Conservation (phyloP, 192 early-diverging fungal genomes). For the Neocallimastix lanati region DNA sequence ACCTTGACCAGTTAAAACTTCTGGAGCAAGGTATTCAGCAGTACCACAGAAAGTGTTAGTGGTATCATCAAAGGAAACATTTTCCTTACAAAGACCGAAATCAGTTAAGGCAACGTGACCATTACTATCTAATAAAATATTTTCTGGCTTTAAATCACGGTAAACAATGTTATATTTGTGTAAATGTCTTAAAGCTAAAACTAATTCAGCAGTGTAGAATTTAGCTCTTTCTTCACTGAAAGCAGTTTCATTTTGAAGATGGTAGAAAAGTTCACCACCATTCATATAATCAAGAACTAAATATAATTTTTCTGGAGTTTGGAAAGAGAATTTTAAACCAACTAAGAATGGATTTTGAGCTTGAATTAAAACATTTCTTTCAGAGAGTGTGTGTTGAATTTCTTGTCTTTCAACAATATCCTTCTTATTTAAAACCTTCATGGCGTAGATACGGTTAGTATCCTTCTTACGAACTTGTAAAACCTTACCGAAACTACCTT, state of each 20-base stretch:
- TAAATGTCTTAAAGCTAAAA: not conserved
- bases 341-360: slow-evolving; percentile 54
- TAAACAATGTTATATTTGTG: not conserved
- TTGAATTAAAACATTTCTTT: slow-evolving; percentile 75
- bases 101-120: slow-evolving; percentile 59
- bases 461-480: slow-evolving; percentile 87
- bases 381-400: slow-evolving; percentile 82
- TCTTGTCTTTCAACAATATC: slow-evolving; percentile 83
- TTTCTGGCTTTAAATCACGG: not conserved
- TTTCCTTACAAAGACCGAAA: slow-evolving; percentile 61
- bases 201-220: slow-evolving; percentile 25
- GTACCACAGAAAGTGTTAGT: slow-evolving; percentile 69
- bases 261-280: slow-evolving; percentile 7
- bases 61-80: slow-evolving; percentile 17
- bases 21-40: slow-evolving; percentile 74
- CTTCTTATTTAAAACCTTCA: slow-evolving; percentile 86
- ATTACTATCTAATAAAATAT: slow-evolving; percentile 1
- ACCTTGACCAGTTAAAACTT: slow-evolving; percentile 47
- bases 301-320: slow-evolving; percentile 11
- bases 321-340: slow-evolving; percentile 29
- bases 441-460: slow-evolving; percentile 84
- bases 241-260: slow-evolving; percentile 48
- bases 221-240: slow-evolving; percentile 39
- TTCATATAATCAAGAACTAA: not conserved
- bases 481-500: slow-evolving; percentile 87